These are phyloP conservation scores for Epichloe hybrida DNA, from an alignment of 2,329 filamentous ascomycete genomes.

Conservation along the genomic window DNA sequence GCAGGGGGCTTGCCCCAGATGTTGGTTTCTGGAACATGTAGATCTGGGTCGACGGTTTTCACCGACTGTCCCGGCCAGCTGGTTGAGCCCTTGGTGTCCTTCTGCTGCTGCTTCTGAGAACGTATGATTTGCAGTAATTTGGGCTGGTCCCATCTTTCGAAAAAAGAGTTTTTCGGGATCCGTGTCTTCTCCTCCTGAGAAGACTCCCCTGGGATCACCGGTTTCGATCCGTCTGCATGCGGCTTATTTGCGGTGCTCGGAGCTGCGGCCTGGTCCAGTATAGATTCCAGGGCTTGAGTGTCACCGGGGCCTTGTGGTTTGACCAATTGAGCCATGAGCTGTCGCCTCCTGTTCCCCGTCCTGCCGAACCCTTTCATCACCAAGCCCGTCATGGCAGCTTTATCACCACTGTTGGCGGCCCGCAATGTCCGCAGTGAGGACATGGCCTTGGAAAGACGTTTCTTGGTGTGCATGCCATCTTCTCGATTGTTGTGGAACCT, in stretches of 20 bases:
- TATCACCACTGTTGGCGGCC: constrained; percentile 39
- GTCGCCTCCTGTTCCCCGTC: constrained; percentile 34
- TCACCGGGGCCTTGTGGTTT: constrained; percentile 23
- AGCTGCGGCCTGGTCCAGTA: constrained; percentile 9
- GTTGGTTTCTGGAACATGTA: constrained; percentile 27
- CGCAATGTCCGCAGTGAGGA: constrained; percentile 33
- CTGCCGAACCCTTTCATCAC: constrained; percentile 39
- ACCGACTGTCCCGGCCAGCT: constrained; percentile 15
- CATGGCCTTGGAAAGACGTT: constrained; percentile 27
- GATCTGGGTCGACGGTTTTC: constrained; percentile 21
- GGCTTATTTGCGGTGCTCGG: neutral
- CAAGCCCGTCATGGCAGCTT: constrained; percentile 31
- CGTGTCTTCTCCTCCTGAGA: neutral
- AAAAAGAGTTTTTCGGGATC: constrained; percentile 19
- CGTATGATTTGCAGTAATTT: constrained; percentile 29
- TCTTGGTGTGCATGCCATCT: constrained; percentile 14
- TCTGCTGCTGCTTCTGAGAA: constrained; percentile 27
- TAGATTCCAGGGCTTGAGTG: constrained; percentile 26
- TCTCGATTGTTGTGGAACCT: constrained; percentile 31
- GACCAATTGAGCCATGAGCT: constrained; percentile 30
- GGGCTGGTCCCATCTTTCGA: constrained; percentile 35
- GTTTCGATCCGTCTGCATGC: too few species aligned
- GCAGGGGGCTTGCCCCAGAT: constrained; percentile 35
- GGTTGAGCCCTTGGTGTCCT: constrained; percentile 8
- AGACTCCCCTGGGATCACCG: too few species aligned